phyloP scores from a whole-genome alignment of 768 basidiomycete species.

The Hydnomerulius pinastri region DNA sequence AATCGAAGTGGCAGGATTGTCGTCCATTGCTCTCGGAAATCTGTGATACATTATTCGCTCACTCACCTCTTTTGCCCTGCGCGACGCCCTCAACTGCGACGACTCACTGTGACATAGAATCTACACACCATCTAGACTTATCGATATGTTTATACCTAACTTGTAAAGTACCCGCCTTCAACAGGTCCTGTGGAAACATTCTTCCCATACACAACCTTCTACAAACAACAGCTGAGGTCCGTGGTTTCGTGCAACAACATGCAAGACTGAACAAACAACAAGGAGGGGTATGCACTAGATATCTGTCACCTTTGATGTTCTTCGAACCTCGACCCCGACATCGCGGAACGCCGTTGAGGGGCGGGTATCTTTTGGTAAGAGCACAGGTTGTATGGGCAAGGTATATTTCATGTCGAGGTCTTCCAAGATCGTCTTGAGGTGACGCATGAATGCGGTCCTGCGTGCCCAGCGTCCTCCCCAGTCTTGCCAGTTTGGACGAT shows the following conservation, averaged over 20 bases:
- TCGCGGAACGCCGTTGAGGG: not conserved
- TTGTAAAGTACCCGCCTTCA: conserved; percentile 34
- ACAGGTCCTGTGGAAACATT: conserved; percentile 30
- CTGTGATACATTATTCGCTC: conserved; percentile 12
- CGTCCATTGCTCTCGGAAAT: conserved; percentile 62
- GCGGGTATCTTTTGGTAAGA: conserved; percentile 41
- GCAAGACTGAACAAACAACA: not conserved
- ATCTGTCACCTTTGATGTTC: conserved; percentile 4
- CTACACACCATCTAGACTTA: conserved; percentile 2
- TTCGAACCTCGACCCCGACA: conserved; percentile 10
- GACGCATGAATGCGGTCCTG: conserved; percentile 74
- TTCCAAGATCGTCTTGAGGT: conserved; percentile 69
- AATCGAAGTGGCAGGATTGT: conserved; percentile 85
- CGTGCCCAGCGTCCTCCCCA: conserved; percentile 82
- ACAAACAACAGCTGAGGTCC: not conserved
- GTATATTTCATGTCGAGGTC: conserved; percentile 73
- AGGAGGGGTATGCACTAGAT: not conserved
- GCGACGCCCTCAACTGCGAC: not conserved
- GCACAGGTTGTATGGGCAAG: conserved; percentile 72
- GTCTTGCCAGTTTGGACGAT: conserved; percentile 84
- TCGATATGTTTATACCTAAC: conserved; percentile 9
- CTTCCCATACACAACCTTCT: not conserved
- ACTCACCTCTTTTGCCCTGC: not conserved
- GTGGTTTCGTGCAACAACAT: not conserved
- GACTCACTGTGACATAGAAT: not conserved